Conservation (phyloP, 306 rosid genomes). For the Corylus heterophylla region DNA sequence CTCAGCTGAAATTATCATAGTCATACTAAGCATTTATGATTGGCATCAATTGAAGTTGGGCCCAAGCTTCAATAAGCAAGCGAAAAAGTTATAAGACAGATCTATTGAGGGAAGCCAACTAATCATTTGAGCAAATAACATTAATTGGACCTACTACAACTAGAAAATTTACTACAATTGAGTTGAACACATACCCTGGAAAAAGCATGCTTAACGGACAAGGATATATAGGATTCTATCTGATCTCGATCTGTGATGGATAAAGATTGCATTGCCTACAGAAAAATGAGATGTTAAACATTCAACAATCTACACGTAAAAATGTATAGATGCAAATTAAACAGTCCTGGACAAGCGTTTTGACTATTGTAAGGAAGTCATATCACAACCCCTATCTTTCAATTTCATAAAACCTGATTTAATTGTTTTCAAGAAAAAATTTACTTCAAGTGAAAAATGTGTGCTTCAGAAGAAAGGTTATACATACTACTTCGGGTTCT, state of each 20-base stretch:
- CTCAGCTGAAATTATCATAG: background rate
- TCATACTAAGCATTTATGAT: background rate
- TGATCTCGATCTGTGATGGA: constrained; percentile 83
- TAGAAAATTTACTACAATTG: constrained; percentile 22
- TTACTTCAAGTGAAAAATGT: constrained; percentile 30
- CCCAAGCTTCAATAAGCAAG: background rate
- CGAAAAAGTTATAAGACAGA: background rate
- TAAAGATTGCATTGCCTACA: constrained; percentile 64
- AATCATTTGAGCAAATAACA: background rate
- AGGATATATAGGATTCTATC: constrained; percentile 73
- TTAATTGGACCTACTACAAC: constrained; percentile 22
- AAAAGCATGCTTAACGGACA: constrained; percentile 79
- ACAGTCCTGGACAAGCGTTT: background rate
- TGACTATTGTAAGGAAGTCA: background rate
- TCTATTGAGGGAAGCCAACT: constrained; percentile 4
- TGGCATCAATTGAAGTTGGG: background rate
- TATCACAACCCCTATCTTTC: background rate
- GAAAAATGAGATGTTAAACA: constrained; percentile 22
- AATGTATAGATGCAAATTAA: background rate
- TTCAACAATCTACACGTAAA: constrained; percentile 7
- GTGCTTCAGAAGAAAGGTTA: constrained; percentile 18
- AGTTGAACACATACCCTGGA: constrained; percentile 68
- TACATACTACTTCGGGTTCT: constrained; percentile 77
- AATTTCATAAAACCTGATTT: constrained; percentile 5
- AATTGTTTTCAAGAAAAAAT: constrained; percentile 15